Conservation (phyloP, 2,329 filamentous ascomycete species). For the Aureobasidium lini region DNA sequence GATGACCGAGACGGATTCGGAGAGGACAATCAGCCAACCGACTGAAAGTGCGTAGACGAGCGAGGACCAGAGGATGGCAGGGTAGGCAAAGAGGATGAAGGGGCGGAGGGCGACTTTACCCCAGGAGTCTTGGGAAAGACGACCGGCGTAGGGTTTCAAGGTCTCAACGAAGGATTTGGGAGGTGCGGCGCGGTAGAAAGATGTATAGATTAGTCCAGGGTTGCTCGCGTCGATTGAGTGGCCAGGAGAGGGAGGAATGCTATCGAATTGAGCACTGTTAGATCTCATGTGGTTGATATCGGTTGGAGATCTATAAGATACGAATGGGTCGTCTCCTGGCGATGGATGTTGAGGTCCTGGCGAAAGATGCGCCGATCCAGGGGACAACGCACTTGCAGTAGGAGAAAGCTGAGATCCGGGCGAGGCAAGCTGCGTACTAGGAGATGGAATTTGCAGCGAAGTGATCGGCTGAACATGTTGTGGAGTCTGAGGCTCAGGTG, state of each 20-base stretch:
- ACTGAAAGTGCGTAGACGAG: constrained; percentile 80
- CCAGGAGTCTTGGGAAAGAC: constrained; percentile 73
- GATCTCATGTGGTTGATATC: not conserved
- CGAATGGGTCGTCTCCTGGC: constrained; percentile 4
- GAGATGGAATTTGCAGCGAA: not conserved
- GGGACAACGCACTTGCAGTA: not conserved
- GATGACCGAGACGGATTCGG: constrained; percentile 75
- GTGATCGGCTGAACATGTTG: not conserved
- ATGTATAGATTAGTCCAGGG: constrained; percentile 52
- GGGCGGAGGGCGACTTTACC: constrained; percentile 68
- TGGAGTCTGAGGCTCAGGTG: constrained; percentile 1
- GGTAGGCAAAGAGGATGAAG: constrained; percentile 81
- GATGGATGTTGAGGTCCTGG: not conserved
- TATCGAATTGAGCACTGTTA: not conserved
- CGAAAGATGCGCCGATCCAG: not conserved
- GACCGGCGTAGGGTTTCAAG: constrained; percentile 69
- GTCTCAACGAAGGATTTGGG: constrained; percentile 65
- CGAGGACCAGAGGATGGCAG: constrained; percentile 80
- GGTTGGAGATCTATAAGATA: not conserved
- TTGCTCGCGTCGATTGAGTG: not conserved
- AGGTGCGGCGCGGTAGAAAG: constrained; percentile 58
- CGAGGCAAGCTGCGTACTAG: not conserved
- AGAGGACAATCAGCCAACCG: constrained; percentile 92
- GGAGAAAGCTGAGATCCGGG: not conserved
- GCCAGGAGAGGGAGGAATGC: not conserved